phyloP scores from a whole-genome alignment of 2,329 filamentous ascomycete genomes.

The Grosmannia serpens region DNA sequence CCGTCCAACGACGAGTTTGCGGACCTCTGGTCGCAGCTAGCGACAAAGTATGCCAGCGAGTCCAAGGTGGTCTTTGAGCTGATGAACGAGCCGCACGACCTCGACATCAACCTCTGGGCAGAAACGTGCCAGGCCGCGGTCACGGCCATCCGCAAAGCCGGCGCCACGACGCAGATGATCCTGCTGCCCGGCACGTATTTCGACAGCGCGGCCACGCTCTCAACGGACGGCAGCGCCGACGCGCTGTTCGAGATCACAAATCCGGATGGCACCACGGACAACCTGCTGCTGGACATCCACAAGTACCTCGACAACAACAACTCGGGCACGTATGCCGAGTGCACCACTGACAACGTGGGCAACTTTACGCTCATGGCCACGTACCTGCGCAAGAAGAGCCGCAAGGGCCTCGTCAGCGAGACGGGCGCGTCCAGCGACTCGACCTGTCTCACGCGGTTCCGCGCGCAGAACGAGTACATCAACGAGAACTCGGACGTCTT shows the following conservation, averaged over 20 bases:
- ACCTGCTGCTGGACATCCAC: constrained; percentile 48
- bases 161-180: constrained; percentile 48
- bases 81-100: constrained; percentile 60
- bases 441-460: constrained; percentile 21
- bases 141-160: constrained; percentile 53
- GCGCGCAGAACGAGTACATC: constrained; percentile 20
- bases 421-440: constrained; percentile 24
- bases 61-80: constrained; percentile 49
- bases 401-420: constrained; percentile 24
- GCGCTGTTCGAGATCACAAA: constrained; percentile 44
- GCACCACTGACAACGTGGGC: constrained; percentile 35
- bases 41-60: constrained; percentile 43
- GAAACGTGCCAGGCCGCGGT: constrained; percentile 50
- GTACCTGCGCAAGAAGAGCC: constrained; percentile 22
- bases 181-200: constrained; percentile 46
- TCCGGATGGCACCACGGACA: constrained; percentile 43
- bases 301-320: constrained; percentile 49
- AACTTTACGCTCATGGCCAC: constrained; percentile 21
- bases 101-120: constrained; percentile 46
- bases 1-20: constrained; percentile 51
- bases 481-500: constrained; percentile 22
- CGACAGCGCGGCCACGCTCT: constrained; percentile 20
- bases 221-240: constrained; percentile 36
- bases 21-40: constrained; percentile 45
- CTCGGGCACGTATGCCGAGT: constrained; percentile 39